Percentiles rank a stretch among this genome's conserved stretches.
Conservation (phyloP, 148 eudicot genomes). For the Polygonum aviculare region DNA sequence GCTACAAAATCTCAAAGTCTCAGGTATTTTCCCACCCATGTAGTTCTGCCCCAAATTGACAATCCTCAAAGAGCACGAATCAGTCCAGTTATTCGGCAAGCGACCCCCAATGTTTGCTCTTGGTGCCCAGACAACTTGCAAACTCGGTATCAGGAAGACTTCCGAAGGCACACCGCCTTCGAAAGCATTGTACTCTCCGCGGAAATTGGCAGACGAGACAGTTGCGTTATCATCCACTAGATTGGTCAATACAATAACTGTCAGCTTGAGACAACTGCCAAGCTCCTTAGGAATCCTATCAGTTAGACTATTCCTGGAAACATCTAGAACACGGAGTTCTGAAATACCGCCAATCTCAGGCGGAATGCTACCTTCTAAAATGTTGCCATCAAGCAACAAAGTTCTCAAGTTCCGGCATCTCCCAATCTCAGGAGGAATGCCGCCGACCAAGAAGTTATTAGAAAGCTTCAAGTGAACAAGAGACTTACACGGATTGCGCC, state of each 20-base stretch:
- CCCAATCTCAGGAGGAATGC: slow-evolving; percentile 14
- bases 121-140: slow-evolving; percentile 54
- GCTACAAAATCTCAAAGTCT: slow-evolving; percentile 30
- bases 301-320: slow-evolving; percentile 52
- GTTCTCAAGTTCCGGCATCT: slow-evolving; percentile 38
- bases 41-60: slow-evolving; percentile 43
- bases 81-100: slow-evolving; percentile 29
- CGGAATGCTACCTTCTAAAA: slow-evolving; percentile 40
- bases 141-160: slow-evolving; percentile 25
- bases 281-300: slow-evolving; percentile 38
- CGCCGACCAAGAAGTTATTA: slow-evolving; percentile 12
- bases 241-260: slow-evolving; percentile 35
- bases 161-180: slow-evolving; percentile 39
- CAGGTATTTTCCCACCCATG: slow-evolving; percentile 31
- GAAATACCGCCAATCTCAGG: slow-evolving; percentile 29
- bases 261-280: slow-evolving; percentile 31
- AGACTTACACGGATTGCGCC: slow-evolving; percentile 8
- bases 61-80: slow-evolving; percentile 20
- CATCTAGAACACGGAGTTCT: slow-evolving; percentile 42
- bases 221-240: slow-evolving; percentile 26
- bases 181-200: slow-evolving; percentile 46
- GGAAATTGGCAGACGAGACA: slow-evolving; percentile 10
- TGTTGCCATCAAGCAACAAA: slow-evolving; percentile 46
- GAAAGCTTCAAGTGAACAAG: slow-evolving; percentile 13
- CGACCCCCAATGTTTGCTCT: slow-evolving; percentile 45